Percentiles rank a stretch among this genome's conserved stretches.
These are phyloP conservation scores for Lolium perenne DNA, from an alignment of 176 grass and related monocot species.

Conservation along the genomic window DNA sequence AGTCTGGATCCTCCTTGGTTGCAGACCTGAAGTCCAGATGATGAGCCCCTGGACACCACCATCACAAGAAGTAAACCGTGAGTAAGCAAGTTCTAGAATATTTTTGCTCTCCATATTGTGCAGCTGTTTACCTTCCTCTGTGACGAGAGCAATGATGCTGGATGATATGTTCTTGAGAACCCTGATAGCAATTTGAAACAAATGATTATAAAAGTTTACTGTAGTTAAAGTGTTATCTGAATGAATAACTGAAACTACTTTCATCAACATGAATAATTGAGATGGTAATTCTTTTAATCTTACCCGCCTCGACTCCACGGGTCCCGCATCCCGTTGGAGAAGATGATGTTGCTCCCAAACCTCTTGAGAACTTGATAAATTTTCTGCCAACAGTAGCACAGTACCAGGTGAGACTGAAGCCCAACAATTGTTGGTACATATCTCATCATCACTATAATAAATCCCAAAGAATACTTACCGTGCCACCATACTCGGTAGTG, in stretches of 20 bases:
- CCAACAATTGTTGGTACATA: not conserved
- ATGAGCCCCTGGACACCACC: slow-evolving; percentile 75
- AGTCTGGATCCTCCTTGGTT: slow-evolving; percentile 81
- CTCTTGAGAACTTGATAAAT: slow-evolving; percentile 82
- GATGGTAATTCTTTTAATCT: slow-evolving; percentile 1
- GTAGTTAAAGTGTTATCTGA: not conserved
- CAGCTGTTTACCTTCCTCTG: slow-evolving; percentile 67
- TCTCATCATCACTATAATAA: no score
- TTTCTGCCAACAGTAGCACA: slow-evolving; percentile 52
- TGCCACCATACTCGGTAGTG: slow-evolving; percentile 92
- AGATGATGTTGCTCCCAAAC: slow-evolving; percentile 95
- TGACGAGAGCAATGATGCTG: slow-evolving; percentile 87
- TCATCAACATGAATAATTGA: not conserved
- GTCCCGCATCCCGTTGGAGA: slow-evolving; percentile 95
- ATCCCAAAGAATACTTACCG: slow-evolving; percentile 54
- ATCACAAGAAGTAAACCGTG: not conserved
- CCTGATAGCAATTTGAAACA: slow-evolving; percentile 45
- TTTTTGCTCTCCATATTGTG: not conserved
- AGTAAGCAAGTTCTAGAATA: slow-evolving; percentile 32
- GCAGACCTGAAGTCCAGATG: slow-evolving; percentile 77
- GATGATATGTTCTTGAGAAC: slow-evolving; percentile 94
- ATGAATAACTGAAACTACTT: slow-evolving; percentile 17
- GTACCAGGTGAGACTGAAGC: not conserved
- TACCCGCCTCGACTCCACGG: slow-evolving; percentile 98
- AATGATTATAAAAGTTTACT: not conserved